Evolutionary conservation across 1,284 basidiomycete species (phyloP).

Genomic region (Uromyces viciae-fabae): DNA sequence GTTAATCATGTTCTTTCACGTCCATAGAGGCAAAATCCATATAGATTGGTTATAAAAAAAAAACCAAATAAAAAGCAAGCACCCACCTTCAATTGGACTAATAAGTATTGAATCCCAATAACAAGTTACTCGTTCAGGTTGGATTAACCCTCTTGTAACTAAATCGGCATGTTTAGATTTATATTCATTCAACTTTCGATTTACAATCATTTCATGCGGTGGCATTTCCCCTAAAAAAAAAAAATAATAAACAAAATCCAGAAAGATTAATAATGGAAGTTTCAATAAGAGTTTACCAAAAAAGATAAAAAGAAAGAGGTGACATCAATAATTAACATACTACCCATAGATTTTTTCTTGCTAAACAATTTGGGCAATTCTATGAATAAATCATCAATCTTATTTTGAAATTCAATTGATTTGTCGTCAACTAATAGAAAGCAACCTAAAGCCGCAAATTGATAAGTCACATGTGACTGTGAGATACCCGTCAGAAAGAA

Average conservation of each 20-base stretch:
- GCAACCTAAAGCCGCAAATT: constrained; percentile 34
- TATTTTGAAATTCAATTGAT: background rate
- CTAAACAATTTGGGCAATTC: constrained; percentile 15
- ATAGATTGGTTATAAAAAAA: background rate
- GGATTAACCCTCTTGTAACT: background rate
- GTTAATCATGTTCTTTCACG: background rate
- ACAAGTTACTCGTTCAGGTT: background rate
- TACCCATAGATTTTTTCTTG: constrained; percentile 17
- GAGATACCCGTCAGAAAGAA: no score
- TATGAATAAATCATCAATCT: constrained; percentile 9
- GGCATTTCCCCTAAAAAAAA: constrained; percentile 13
- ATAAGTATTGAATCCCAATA: constrained; percentile 40
- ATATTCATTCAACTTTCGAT: constrained; percentile 18
- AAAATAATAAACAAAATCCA: background rate
- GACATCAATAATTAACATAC: background rate
- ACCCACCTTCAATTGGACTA: constrained; percentile 32
- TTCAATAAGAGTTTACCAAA: no score
- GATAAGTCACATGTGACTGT: constrained; percentile 29
- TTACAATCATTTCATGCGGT: constrained; percentile 2
- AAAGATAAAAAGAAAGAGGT: background rate
- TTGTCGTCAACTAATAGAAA: constrained; percentile 20
- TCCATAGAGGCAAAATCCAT: background rate
- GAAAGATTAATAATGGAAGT: background rate
- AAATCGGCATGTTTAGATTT: constrained; percentile 28
- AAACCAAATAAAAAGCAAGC: background rate